These are phyloP conservation scores for Leptographium procerum DNA, from an alignment of 2,329 filamentous ascomycete genomes.

Conservation along the genomic window DNA sequence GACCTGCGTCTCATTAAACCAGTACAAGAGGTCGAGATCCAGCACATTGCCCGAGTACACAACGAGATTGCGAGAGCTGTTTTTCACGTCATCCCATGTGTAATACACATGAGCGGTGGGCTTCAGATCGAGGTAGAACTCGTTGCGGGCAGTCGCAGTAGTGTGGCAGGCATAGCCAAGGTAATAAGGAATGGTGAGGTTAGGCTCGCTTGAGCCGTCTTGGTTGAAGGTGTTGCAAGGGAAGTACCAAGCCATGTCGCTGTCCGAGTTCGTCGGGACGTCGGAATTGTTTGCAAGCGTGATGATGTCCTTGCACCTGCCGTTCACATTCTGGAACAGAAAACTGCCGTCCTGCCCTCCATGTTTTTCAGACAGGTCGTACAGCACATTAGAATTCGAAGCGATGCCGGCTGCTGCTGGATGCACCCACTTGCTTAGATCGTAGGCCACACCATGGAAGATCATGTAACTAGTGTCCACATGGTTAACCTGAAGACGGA, in stretches of 20 bases:
- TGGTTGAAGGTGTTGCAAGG: constrained; percentile 87
- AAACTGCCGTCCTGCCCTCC: constrained; percentile 92
- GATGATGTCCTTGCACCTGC: constrained; percentile 86
- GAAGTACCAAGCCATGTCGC: constrained; percentile 89
- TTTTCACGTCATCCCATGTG: constrained; percentile 88
- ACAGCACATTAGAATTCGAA: constrained; percentile 66
- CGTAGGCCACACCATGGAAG: constrained; percentile 85
- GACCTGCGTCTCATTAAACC: constrained; percentile 81
- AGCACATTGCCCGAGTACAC: constrained; percentile 92
- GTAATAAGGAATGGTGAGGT: constrained; percentile 64
- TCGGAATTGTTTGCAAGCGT: constrained; percentile 59
- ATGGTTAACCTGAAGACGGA: constrained; percentile 70
- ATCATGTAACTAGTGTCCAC: constrained; percentile 84
- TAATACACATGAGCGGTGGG: constrained; percentile 84
- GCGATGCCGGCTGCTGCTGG: constrained; percentile 72
- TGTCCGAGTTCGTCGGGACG: constrained; percentile 62
- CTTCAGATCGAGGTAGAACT: constrained; percentile 61
- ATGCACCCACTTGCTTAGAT: constrained; percentile 66
- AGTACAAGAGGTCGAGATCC: constrained; percentile 76
- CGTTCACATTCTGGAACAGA: constrained; percentile 96
- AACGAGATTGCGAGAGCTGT: constrained; percentile 77
- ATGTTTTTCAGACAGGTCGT: constrained; percentile 69
- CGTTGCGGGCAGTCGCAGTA: constrained; percentile 49
- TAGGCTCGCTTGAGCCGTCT: constrained; percentile 73
- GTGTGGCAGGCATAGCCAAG: constrained; percentile 86